A percentile compares a stretch with the other conserved stretches of the same genome.
Conservation (phyloP, 192 early-diverging fungal species). For the Backusella liffmaniae region DNA sequence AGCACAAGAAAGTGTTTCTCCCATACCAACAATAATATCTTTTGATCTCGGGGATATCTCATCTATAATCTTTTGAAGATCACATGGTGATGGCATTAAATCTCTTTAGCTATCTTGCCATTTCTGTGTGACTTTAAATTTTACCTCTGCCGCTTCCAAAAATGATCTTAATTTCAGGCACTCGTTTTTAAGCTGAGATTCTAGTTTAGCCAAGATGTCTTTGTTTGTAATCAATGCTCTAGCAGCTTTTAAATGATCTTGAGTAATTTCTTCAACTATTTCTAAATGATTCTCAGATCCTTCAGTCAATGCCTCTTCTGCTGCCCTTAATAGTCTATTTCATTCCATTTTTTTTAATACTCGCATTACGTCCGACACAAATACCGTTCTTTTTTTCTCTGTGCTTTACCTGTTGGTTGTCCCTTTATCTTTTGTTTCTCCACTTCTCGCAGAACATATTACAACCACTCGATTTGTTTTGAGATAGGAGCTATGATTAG, state of each 20-base stretch:
- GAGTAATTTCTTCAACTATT: slow-evolving; percentile 74
- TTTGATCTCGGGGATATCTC: slow-evolving; percentile 91
- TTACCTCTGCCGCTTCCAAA: slow-evolving; percentile 77
- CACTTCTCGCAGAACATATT: slow-evolving; percentile 87
- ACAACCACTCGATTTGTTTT: slow-evolving; percentile 67
- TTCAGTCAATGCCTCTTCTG: slow-evolving; percentile 26
- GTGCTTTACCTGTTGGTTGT: slow-evolving; percentile 71
- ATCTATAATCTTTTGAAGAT: slow-evolving; percentile 64
- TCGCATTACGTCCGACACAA: not conserved
- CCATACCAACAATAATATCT: slow-evolving; percentile 85
- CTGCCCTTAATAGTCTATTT: slow-evolving; percentile 45
- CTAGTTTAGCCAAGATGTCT: slow-evolving; percentile 40
- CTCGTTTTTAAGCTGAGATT: slow-evolving; percentile 61
- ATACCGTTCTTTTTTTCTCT: not conserved
- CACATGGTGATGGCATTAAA: not conserved
- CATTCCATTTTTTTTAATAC: not conserved
- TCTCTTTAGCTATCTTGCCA: not conserved
- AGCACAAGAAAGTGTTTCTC: slow-evolving; percentile 85
- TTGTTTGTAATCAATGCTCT: slow-evolving; percentile 44
- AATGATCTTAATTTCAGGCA: slow-evolving; percentile 75
- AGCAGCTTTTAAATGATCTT: slow-evolving; percentile 68
- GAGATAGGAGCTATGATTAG: slow-evolving; percentile 32
- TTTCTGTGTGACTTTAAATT: not conserved
- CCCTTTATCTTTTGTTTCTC: slow-evolving; percentile 77
- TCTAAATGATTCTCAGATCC: slow-evolving; percentile 51